phyloP scores from a whole-genome alignment of 371 early-diverging fungal genomes.

The Saksenaea oblongispora region DNA sequence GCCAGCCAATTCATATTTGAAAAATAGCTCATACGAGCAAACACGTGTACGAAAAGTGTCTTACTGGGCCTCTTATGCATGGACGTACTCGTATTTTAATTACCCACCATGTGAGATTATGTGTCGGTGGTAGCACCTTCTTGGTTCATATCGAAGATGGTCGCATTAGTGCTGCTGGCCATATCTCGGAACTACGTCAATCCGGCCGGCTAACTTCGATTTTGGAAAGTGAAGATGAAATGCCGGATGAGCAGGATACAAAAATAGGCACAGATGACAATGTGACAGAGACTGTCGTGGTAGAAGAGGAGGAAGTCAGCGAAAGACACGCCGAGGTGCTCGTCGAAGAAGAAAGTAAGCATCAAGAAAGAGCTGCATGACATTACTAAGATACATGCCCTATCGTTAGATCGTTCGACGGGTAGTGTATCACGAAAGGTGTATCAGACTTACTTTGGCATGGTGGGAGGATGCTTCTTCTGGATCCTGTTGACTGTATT shows the following conservation, averaged over 20 bases:
- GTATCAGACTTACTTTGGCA: constrained; percentile 48
- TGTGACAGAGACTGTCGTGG: not conserved
- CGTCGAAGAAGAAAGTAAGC: constrained; percentile 39
- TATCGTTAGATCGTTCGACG: constrained; percentile 36
- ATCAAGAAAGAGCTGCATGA: not conserved
- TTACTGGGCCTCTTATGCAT: constrained; percentile 70
- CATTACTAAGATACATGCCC: not conserved
- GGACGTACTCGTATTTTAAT: constrained; percentile 83
- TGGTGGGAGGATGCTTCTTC: constrained; percentile 51
- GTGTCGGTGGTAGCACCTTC: constrained; percentile 65
- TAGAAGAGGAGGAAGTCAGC: not conserved
- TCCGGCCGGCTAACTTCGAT: constrained; percentile 38
- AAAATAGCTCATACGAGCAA: constrained; percentile 87
- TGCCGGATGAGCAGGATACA: constrained; percentile 24
- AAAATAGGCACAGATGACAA: not conserved
- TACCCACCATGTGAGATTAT: constrained; percentile 85
- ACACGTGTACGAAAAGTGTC: constrained; percentile 73
- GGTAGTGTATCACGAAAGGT: constrained; percentile 55
- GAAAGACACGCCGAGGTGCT: constrained; percentile 24
- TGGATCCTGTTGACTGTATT: constrained; percentile 46
- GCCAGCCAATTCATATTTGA: too few relatives aligned
- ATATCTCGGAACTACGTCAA: constrained; percentile 45
- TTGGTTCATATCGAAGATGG: constrained; percentile 71
- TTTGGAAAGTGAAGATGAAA: constrained; percentile 46
- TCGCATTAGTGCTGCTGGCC: constrained; percentile 39